Percentiles rank a stretch among this genome's conserved stretches.
Evolutionary conservation across 2,329 filamentous ascomycete genomes (phyloP).

Genomic region (Verticillium nubilum): DNA sequence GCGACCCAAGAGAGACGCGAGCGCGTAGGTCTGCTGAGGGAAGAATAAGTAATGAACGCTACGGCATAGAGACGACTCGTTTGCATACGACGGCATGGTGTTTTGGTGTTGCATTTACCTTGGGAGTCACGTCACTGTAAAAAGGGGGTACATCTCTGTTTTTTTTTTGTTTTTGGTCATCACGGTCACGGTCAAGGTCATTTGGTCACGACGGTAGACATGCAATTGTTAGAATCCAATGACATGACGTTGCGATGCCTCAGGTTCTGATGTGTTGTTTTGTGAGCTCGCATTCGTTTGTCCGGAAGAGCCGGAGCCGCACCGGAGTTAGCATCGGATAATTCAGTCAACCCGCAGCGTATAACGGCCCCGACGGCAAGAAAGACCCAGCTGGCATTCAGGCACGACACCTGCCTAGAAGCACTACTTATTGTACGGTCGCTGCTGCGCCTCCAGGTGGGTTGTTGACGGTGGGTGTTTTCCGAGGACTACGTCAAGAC

Average conservation of each 20-base stretch:
- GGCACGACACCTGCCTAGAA: background rate
- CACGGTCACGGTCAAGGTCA: too few relatives aligned
- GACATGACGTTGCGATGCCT: background rate
- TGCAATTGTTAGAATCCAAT: too few relatives aligned
- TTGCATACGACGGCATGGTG: conserved; percentile 10
- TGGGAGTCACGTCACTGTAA: background rate
- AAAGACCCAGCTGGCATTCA: too few relatives aligned
- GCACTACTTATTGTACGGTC: background rate
- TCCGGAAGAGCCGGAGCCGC: background rate
- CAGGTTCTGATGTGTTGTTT: background rate
- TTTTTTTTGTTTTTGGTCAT: background rate
- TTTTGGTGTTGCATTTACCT: conserved; percentile 10
- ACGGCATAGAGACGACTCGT: background rate
- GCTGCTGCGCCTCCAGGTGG: background rate
- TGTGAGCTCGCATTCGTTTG: background rate
- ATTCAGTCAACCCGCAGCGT: background rate
- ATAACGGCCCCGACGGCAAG: background rate
- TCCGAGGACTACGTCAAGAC: too few relatives aligned
- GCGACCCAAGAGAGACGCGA: conserved; percentile 29
- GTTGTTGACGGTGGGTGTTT: background rate
- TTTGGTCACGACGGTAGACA: too few relatives aligned
- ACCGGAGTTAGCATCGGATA: background rate
- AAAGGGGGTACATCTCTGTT: background rate
- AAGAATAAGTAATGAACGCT: background rate
- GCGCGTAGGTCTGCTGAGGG: conserved; percentile 4